Evolutionary conservation across 192 early-diverging fungal genomes (phyloP), one percentile per base, ranked within the genome.

Genomic region (Coemansia sp.): DNA sequence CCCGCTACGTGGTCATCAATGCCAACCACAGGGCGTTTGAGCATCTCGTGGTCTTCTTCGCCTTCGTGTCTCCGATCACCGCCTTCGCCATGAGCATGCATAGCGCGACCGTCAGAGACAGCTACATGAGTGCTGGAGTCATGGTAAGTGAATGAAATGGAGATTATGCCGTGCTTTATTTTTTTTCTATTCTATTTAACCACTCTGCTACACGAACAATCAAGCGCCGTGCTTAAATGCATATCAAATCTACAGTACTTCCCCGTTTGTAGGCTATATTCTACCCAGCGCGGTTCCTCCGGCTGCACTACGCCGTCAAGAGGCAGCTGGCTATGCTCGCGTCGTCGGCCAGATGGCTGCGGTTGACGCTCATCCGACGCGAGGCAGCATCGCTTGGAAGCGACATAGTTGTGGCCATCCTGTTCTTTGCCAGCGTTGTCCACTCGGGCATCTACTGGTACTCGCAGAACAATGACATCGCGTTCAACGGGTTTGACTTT

Each of bases 371-470:
- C 0, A 74, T 84, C 13, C 60, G 75, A 15, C 72, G 76, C 21
- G 76, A 84, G 48, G 71, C 73, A 8, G 40, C 72, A 1, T 65
- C 71, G 12, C 59, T 84, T 9, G 73, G 63, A n/a, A 65, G 75
- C 43, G 78, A 80, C 48, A 74, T 84, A 8, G 61, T 74, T 8
- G 72, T 73, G 11, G 72, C 73, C 8, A 74, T 84, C 6, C 22
- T 84, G 60, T 56, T 65, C 15, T 73, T 81, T 61, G 78, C 78
- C 47, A 77, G 78, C 58, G 45, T 74, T 0, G 66, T 84, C n/a
- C 78, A 84, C 40, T 74, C 83, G 41, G 72, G 74, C 8, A 62
- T 84, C 16, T 70, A 84, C 70, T 84, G 78, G 74, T 84, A 76
- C 54, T 49, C 63, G 36, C 66, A 74, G 39, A 51, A 52, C n/a